phyloP scores from a whole-genome alignment of 2,329 filamentous ascomycete species.

The Sporothrix inflata region DNA sequence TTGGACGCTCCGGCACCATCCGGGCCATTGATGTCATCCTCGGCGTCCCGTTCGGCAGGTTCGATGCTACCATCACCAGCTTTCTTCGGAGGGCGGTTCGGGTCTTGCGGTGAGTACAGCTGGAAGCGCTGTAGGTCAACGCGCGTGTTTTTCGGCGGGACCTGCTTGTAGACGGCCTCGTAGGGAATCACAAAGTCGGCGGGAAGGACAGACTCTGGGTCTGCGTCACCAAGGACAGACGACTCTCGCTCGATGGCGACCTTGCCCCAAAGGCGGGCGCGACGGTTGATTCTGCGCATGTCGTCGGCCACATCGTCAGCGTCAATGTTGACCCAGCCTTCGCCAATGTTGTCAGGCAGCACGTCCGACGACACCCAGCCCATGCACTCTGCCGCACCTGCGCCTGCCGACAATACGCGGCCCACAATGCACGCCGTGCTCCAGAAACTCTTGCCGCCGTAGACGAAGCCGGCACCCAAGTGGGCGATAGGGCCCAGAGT shows the following conservation, averaged over 20 bases:
- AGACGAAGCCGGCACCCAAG: conserved; percentile 67
- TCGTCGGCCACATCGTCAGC: conserved; percentile 53
- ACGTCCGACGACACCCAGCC: conserved; percentile 69
- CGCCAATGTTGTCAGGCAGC: conserved; percentile 52
- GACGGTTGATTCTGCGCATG: conserved; percentile 29
- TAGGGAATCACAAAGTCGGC: conserved; percentile 66
- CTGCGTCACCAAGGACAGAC: conserved; percentile 60
- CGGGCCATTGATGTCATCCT: conserved; percentile 38
- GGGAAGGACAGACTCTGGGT: conserved; percentile 57
- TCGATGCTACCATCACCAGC: conserved; percentile 3
- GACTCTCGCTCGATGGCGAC: conserved; percentile 62
- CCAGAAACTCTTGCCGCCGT: conserved; percentile 68
- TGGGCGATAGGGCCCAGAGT: conserved; percentile 64
- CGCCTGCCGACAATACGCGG: conserved; percentile 64
- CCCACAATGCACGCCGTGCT: conserved; percentile 68
- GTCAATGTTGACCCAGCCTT: conserved; percentile 64
- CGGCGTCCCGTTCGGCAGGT: conserved; percentile 1
- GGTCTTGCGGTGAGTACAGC: conserved; percentile 50
- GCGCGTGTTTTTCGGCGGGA: conserved; percentile 49
- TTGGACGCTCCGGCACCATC: background rate
- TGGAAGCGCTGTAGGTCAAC: conserved; percentile 57
- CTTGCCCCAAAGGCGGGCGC: conserved; percentile 64
- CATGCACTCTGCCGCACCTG: conserved; percentile 67
- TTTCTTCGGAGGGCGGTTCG: conserved; percentile 44
- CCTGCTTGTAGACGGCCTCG: conserved; percentile 56